Evolutionary conservation across 129 eudicot genomes (phyloP).

Genomic region (Rutidosis leptorrhynchoides): DNA sequence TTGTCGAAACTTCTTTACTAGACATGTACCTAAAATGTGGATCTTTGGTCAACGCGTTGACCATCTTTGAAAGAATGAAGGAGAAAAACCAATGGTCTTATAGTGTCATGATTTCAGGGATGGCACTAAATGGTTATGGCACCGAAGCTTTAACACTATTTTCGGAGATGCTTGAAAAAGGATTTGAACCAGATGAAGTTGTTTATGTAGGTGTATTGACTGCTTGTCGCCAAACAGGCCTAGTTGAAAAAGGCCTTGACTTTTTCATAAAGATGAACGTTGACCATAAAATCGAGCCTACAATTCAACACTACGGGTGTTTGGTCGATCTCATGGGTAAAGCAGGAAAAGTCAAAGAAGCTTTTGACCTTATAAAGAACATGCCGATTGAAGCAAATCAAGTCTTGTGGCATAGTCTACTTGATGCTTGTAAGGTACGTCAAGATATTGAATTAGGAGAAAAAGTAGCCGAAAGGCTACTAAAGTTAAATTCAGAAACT

Average conservation of each 20-base stretch:
- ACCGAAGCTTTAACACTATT: slow-evolving; percentile 39
- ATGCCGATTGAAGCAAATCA: slow-evolving; percentile 58
- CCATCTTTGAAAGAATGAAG: slow-evolving; percentile 35
- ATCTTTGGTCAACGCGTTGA: slow-evolving; percentile 33
- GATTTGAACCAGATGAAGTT: slow-evolving; percentile 43
- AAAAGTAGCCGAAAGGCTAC: slow-evolving; percentile 32
- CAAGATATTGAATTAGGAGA: slow-evolving; percentile 39
- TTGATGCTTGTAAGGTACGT: slow-evolving; percentile 40
- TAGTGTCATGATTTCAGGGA: slow-evolving; percentile 48
- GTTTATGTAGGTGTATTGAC: slow-evolving; percentile 46
- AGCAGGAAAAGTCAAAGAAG: slow-evolving; percentile 48
- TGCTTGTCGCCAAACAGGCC: slow-evolving; percentile 44
- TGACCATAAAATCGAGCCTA: slow-evolving; percentile 44
- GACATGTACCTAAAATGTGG: slow-evolving; percentile 55
- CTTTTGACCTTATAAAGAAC: slow-evolving; percentile 34
- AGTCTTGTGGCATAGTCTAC: slow-evolving; percentile 43
- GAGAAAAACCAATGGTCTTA: slow-evolving; percentile 44
- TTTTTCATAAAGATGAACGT: slow-evolving; percentile 37
- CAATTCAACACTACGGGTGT: slow-evolving; percentile 52
- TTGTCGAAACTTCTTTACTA: slow-evolving; percentile 43
- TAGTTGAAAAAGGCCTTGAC: slow-evolving; percentile 38
- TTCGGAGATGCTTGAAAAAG: slow-evolving; percentile 37
- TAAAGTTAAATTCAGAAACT: slow-evolving; percentile 16
- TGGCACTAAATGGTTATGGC: slow-evolving; percentile 43
- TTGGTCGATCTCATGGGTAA: slow-evolving; percentile 49